These are phyloP conservation scores for Ganoderma multipileum DNA, from an alignment of 1,284 basidiomycete genomes.

Conservation along the genomic window DNA sequence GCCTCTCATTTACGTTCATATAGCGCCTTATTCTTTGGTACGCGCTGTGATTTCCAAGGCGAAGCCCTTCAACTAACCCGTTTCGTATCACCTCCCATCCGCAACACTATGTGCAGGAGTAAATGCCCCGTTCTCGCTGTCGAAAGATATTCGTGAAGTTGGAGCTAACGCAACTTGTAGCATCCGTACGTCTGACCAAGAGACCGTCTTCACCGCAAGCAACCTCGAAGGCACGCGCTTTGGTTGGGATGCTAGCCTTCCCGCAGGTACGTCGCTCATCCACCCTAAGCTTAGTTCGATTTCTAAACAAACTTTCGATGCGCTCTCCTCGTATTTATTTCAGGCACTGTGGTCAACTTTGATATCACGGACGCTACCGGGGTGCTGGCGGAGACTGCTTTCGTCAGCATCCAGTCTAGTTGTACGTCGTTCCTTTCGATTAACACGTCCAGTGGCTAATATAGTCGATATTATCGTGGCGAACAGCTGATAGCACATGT, in stretches of 20 bases:
- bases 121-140: background rate
- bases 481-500: background rate
- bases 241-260: background rate
- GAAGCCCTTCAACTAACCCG: background rate
- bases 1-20: background rate
- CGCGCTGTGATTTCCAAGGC: background rate
- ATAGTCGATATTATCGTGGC: rapidly evolving
- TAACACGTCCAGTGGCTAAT: background rate
- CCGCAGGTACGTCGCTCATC: background rate
- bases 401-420: background rate
- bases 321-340: background rate
- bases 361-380: background rate
- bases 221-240: background rate
- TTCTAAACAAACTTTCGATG: background rate
- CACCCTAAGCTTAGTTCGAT: background rate
- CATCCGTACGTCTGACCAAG: background rate
- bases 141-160: background rate
- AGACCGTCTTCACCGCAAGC: background rate
- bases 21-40: background rate
- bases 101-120: background rate
- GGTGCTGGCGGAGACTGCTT: background rate
- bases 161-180: background rate
- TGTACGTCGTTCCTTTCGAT: background rate
- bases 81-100: background rate
- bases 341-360: background rate